These are phyloP conservation scores for Coemansia sp. DNA, from an alignment of 192 early-diverging fungal species.

Conservation along the genomic window DNA sequence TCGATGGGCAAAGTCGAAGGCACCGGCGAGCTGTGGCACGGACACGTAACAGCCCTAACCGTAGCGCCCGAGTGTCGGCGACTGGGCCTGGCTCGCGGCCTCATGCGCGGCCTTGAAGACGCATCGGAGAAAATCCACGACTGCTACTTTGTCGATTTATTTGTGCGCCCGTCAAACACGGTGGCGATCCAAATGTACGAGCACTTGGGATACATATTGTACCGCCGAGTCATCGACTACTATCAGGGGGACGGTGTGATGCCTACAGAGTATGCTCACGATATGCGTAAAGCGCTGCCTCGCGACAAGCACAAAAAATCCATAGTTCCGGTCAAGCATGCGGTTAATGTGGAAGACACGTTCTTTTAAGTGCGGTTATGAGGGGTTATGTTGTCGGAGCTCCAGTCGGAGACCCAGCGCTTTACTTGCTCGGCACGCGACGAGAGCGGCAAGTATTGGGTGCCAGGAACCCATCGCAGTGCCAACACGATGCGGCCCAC, in stretches of 20 bases:
- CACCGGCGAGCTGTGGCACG: constrained; percentile 85
- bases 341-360: constrained; percentile 26
- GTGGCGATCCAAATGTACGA: constrained; percentile 93
- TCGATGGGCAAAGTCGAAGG: constrained; percentile 98
- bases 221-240: constrained; percentile 84
- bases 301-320: constrained; percentile 66
- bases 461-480: constrained; percentile 5
- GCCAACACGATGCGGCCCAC: constrained; percentile 8
- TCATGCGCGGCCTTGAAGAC: constrained; percentile 88
- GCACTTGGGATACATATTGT: constrained; percentile 88
- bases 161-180: constrained; percentile 88
- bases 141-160: constrained; percentile 83
- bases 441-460: constrained; percentile 12
- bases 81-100: constrained; percentile 80
- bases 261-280: constrained; percentile 83
- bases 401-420: constrained; percentile 18
- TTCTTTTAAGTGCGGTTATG: constrained; percentile 11
- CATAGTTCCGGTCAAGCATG: constrained; percentile 35
- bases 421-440: constrained; percentile 17
- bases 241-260: constrained; percentile 66
- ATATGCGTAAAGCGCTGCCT: constrained; percentile 94
- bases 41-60: constrained; percentile 96
- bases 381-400: background rate
- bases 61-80: constrained; percentile 94
- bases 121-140: constrained; percentile 87